Conservation (phyloP, 352 stramenopile species). For the Phytopythium helicoides region DNA sequence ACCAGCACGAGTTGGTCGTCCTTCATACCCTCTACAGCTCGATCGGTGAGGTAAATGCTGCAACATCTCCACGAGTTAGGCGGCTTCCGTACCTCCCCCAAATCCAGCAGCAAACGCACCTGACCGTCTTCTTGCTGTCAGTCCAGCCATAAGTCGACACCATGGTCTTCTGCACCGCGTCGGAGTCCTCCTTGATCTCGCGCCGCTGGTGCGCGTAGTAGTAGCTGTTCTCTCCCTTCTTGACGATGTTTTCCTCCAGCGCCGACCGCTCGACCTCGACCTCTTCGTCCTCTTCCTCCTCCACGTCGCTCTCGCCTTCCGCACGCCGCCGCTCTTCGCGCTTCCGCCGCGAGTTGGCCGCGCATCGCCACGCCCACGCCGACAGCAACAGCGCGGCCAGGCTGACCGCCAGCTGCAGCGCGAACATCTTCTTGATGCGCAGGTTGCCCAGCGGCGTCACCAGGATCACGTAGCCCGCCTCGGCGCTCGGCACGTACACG, state of each 20-base stretch:
- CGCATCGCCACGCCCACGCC: constrained; percentile 32
- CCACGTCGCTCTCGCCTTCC: constrained; percentile 7
- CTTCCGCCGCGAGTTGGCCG: constrained; percentile 25
- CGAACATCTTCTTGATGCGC: constrained; percentile 48
- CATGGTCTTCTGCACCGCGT: constrained; percentile 44
- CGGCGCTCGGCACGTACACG: constrained; percentile 59
- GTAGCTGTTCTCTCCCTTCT: constrained; percentile 82
- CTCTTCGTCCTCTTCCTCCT: constrained; percentile 6
- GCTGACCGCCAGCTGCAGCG: constrained; percentile 37
- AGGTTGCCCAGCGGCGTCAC: constrained; percentile 70
- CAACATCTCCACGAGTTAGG: constrained; percentile 1
- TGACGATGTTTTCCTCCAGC: constrained; percentile 61
- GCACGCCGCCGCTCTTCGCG: constrained; percentile 4
- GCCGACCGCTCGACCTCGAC: constrained; percentile 28
- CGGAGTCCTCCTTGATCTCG: constrained; percentile 13
- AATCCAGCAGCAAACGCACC: constrained; percentile 19
- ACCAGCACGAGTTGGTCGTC: constrained; percentile 68
- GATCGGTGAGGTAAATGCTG: constrained; percentile 81
- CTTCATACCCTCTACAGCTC: constrained; percentile 44
- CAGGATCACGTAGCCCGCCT: constrained; percentile 58
- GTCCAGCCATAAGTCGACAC: constrained; percentile 82
- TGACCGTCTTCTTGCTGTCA: constrained; percentile 66
- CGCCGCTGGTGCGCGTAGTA: constrained; percentile 72
- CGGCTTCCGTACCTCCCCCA: no score
- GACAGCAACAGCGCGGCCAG: constrained; percentile 35